Base-by-base conservation (phyloP, 306 rosid genomes). In the Psophocarpus tetragonolobus region DNA sequence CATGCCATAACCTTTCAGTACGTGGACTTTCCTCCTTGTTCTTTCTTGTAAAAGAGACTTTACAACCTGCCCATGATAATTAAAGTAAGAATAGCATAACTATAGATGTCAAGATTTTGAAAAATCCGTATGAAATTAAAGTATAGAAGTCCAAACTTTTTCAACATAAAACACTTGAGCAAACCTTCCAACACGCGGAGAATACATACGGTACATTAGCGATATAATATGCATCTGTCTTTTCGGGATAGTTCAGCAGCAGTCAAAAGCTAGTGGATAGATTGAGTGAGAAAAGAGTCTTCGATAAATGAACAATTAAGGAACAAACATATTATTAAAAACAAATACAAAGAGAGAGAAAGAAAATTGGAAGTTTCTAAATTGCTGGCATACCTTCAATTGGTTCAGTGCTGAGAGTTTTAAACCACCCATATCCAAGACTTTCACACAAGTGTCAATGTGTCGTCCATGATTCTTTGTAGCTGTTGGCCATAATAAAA, bases 171-270 rank as follows among this genome's bases (percentile, higher is more conserved):
- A 64, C 4, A 29, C 21, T 35, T 30, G 7, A 48, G 38, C 71
- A 65, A 38, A 65, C 71, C 71, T 65, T 65, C 71, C 71, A 65
- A 12, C 71, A 65, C 0, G 71, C 71, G 1, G 50, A 65, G 50
- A 65, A 65, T 65, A 65, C 71, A 20, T 65, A 65, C 7, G 71
- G 71, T 18, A 18, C 71, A 5, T 65, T 65, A 20, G 38, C 71
- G n/a, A 65, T 65, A 15, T 65, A 65, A 65, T 65, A 65, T 36
- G 71, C 50, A 1, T 65, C 70, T 4, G 71, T 65, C 50, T 38
- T 65, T 65, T 65, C 71, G 36, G 71, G 71, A 21, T 65, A 65
- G 71, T 65, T 65, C 32, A 65, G 38, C 38, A 38, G 71, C 45
- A 20, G 71, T 65, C 71, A 65, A 65, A 65, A 65, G 50, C 71